phyloP scores from a whole-genome alignment of 805 yeast species.

The Kurtzmaniella cleridarum region DNA sequence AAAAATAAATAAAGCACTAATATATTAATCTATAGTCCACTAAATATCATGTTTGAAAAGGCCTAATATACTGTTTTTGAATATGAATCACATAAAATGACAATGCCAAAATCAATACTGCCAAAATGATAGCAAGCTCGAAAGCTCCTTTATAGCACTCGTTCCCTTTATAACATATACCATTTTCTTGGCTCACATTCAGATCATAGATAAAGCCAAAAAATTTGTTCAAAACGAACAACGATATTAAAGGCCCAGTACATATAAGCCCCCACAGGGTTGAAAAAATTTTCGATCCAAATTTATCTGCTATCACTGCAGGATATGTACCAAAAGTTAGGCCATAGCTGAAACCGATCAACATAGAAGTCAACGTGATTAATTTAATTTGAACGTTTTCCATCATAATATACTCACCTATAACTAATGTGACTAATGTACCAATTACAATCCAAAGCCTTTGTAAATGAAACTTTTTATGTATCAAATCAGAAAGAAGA shows the following conservation, averaged over 20 bases:
- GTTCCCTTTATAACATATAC: constrained; percentile 33
- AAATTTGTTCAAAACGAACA: constrained; percentile 48
- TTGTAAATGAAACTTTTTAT: constrained; percentile 47
- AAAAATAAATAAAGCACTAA: background rate
- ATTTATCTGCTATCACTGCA: constrained; percentile 65
- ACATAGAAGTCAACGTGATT: constrained; percentile 45
- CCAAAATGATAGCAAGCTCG: constrained; percentile 23
- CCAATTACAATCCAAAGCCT: constrained; percentile 59
- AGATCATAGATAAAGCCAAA: constrained; percentile 54
- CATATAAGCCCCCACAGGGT: constrained; percentile 74
- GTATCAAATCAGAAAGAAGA: constrained; percentile 55
- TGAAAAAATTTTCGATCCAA: constrained; percentile 63
- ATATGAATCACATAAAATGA: constrained; percentile 20
- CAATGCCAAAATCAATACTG: constrained; percentile 20
- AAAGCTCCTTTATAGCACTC: constrained; percentile 35
- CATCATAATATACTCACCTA: constrained; percentile 33
- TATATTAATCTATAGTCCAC: background rate
- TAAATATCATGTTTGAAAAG: background rate
- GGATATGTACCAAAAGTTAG: constrained; percentile 70
- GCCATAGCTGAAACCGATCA: constrained; percentile 66
- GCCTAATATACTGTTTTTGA: constrained; percentile 12
- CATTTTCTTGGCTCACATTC: constrained; percentile 34
- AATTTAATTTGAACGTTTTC: constrained; percentile 24
- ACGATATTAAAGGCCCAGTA: constrained; percentile 59
- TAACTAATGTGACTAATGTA: constrained; percentile 31